Base-by-base conservation (phyloP, 148 eudicot genomes). In the Amaranthus cruentus region DNA sequence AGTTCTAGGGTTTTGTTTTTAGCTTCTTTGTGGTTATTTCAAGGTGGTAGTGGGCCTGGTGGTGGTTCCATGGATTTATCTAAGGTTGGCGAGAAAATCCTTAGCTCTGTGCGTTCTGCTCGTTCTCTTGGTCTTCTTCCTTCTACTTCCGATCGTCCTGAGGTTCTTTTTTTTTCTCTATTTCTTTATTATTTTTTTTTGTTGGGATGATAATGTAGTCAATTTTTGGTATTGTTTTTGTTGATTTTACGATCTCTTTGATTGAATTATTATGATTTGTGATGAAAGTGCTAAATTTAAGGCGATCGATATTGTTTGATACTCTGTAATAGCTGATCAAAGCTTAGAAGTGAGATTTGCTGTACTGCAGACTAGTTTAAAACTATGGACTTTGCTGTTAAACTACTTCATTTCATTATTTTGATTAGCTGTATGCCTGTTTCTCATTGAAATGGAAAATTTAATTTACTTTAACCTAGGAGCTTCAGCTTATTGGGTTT, bases 51-150 rank as follows among this genome's bases (percentile, higher is more conserved):
- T 61, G 70, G 58, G 6, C 12, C 14, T 38, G 52, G 64, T 64
- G 73, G 85, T 70, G 88, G 73, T 70, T 79, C 84, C 55, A 95
- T 95, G 98, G 98, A 95, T 85, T 86, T 90, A 52, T 89, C 96
- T 12, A 91, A 87, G 81, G 93, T 95, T 53, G 97, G 97, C 3
- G 90, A 88, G 85, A 91, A 82, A 80, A 82, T 95, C 49, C 84
- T 95, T 66, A 88, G 89, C 66, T 90, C 98, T 18, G 98, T 95
- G 73, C 95, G 97, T 38, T 89, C 98, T 48, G 97, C 96, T 55
- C 82, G 93, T 15, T 87, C 97, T 44, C 86, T 91, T 43, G 93
- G 93, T 56, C 81, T 94, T 47, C 91, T 94, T 44, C 96, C 97
- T 62, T 72, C 91, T 14, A 48, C 88, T 48, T 85, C 95, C 46